Evolutionary conservation across 139 green algal species (phyloP), one percentile per base, ranked within the genome.

Genomic region (Yamagishiella unicocca): DNA sequence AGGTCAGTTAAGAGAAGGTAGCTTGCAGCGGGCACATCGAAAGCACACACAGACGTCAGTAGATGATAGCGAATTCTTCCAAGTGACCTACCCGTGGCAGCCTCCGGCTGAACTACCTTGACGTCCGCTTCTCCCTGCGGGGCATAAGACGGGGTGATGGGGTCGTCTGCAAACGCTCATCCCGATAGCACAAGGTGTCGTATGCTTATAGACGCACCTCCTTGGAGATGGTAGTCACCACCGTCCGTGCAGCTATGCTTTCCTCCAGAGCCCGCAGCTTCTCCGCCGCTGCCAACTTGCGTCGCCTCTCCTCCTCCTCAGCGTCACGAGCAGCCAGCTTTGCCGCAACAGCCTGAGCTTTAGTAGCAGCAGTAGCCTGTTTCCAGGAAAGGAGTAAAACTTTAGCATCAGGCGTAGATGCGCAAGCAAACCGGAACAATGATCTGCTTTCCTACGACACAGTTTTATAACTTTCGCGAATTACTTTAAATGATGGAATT

Each of bases 191-290:
- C n/a, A n/a, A n/a, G n/a, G n/a, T n/a, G n/a, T n/a, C n/a, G n/a
- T n/a, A n/a, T n/a, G n/a, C n/a, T n/a, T n/a, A n/a, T n/a, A 58
- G 14, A 68, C 58, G 8, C n/a, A 72, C 72, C 73, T 82, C 73
- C 4, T 67, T 82, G 29, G 5, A 17, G 12, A 67, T 82, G n/a
- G 35, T 19, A 4, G 81, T 4, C 0, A 53, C 3, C 9, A 27
- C 83, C 7, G 31, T 50, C 2, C 67, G 77, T 3, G 37, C 53
- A 2, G 45, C 46, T 43, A 87, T 84, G 67, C 82, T 75, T 43
- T 87, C 68, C 67, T 90, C 86, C 40, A 87, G 2, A 27, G 78
- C 70, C 0, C 86, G 78, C 70, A 73, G 71, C 54, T 90, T 90
- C 4, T 82, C 78, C 4, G 67, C 68, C 6, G 67, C 78, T 24